Evolutionary conservation across 495 filamentous ascomycete species (phyloP).

Genomic region (Aspergillus homomorphus): DNA sequence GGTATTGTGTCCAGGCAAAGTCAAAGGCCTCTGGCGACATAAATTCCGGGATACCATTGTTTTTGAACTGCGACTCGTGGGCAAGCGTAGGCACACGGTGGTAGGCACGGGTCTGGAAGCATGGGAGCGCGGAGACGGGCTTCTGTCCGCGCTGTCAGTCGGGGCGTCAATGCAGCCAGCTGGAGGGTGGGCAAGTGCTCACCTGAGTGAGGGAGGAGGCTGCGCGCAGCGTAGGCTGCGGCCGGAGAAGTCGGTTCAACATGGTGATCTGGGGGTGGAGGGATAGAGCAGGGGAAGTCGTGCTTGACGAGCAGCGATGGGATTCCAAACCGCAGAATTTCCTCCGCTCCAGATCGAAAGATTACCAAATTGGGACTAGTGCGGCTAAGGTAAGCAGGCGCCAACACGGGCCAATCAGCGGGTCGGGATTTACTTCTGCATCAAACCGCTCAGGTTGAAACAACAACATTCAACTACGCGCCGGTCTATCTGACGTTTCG

Average conservation of each 20-base stretch:
- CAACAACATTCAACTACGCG: not conserved
- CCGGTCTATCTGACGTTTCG: not conserved
- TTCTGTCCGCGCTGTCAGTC: slow-evolving; percentile 31
- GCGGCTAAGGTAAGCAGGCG: slow-evolving; percentile 30
- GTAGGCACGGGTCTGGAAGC: slow-evolving; percentile 40
- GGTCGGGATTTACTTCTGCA: slow-evolving; percentile 23
- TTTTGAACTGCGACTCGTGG: slow-evolving; percentile 47
- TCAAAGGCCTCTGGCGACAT: slow-evolving; percentile 64
- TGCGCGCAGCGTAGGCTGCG: slow-evolving; percentile 49
- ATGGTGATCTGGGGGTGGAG: slow-evolving; percentile 38
- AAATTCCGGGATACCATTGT: slow-evolving; percentile 64
- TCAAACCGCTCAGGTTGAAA: not conserved
- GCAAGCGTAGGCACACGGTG: slow-evolving; percentile 61
- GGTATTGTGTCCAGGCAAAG: slow-evolving; percentile 81
- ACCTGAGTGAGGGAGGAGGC: slow-evolving; percentile 37
- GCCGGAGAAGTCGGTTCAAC: slow-evolving; percentile 49
- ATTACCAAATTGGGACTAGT: slow-evolving; percentile 30
- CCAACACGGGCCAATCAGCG: slow-evolving; percentile 31
- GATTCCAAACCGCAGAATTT: slow-evolving; percentile 37
- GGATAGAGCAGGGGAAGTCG: slow-evolving; percentile 9
- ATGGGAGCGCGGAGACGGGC: slow-evolving; percentile 41
- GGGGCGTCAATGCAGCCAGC: not conserved
- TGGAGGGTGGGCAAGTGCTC: slow-evolving; percentile 7
- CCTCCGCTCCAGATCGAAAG: slow-evolving; percentile 24
- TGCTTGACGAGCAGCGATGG: slow-evolving; percentile 15